Conservation (phyloP, 108 stramenopile genomes). For the Pseudonitzschia multistriata region DNA sequence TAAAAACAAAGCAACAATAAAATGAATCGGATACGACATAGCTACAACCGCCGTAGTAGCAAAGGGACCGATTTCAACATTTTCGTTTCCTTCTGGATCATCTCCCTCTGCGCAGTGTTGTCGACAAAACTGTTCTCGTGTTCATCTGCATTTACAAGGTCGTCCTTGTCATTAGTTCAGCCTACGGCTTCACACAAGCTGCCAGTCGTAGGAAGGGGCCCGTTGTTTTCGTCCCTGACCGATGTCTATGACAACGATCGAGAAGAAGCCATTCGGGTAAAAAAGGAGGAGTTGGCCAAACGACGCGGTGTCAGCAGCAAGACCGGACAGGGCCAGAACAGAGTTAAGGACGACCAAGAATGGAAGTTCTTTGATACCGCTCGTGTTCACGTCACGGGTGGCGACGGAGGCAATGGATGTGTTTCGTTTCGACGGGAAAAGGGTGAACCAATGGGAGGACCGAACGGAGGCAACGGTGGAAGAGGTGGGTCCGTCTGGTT, state of each 20-base stretch:
- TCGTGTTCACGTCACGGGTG: constrained; percentile 84
- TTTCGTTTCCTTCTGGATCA: background rate
- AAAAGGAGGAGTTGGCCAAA: constrained; percentile 16
- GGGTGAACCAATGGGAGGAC: constrained; percentile 89
- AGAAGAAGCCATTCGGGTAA: constrained; percentile 28
- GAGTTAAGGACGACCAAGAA: constrained; percentile 61
- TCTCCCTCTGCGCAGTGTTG: constrained; percentile 1
- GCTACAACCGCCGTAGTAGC: background rate
- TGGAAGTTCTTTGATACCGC: constrained; percentile 94
- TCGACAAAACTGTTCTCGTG: background rate
- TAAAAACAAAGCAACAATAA: background rate
- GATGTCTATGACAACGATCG: constrained; percentile 41
- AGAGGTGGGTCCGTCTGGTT: constrained; percentile 82
- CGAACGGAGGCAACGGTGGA: constrained; percentile 89
- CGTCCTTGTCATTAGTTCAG: background rate
- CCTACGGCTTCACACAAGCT: too few relatives aligned
- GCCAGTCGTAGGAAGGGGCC: background rate
- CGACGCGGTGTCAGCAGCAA: constrained; percentile 12
- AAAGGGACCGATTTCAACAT: background rate
- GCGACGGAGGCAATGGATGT: constrained; percentile 94
- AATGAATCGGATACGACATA: background rate
- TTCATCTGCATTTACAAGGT: background rate
- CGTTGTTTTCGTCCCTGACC: background rate
- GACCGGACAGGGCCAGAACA: constrained; percentile 2
- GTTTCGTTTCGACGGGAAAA: constrained; percentile 92